Conservation (phyloP, 108 stramenopile species). For the Cyclotella choctawhatcheeana region DNA sequence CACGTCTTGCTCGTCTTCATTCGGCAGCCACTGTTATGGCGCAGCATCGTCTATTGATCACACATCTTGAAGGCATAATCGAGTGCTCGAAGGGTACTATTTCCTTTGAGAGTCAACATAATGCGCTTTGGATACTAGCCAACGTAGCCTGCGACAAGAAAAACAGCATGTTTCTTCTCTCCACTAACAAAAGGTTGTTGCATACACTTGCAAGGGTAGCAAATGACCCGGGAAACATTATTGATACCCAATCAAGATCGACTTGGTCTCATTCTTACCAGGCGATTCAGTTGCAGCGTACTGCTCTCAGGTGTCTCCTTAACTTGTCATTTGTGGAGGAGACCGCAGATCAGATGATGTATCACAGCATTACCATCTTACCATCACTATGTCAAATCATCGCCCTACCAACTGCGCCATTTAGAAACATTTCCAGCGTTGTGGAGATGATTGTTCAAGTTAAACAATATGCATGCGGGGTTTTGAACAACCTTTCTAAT, state of each 20-base stretch:
- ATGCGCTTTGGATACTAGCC: constrained; percentile 17
- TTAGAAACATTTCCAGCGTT: not conserved
- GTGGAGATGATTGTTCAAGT: not conserved
- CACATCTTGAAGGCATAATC: not conserved
- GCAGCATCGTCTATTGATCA: not conserved
- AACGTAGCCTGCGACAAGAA: constrained; percentile 16
- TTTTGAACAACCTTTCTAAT: constrained; percentile 7
- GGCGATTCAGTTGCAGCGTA: constrained; percentile 11
- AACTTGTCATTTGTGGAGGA: constrained; percentile 13
- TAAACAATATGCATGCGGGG: not conserved
- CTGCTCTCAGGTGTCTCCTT: constrained; percentile 22
- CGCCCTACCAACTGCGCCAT: not conserved
- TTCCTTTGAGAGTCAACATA: constrained; percentile 19
- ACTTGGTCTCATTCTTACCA: constrained; percentile 19
- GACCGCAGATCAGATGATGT: not conserved
- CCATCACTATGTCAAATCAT: not conserved
- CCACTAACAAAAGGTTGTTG: not conserved
- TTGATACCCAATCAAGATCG: not conserved
- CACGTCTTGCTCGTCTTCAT: constrained; percentile 1
- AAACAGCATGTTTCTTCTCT: constrained; percentile 4
- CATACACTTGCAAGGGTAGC: not conserved
- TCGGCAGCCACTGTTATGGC: constrained; percentile 15
- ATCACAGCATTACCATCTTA: not conserved
- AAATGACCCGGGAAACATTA: not conserved
- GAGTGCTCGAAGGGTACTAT: constrained; percentile 7